Base-by-base conservation (phyloP, 345 rosid genomes). In the Camelina hispida region DNA sequence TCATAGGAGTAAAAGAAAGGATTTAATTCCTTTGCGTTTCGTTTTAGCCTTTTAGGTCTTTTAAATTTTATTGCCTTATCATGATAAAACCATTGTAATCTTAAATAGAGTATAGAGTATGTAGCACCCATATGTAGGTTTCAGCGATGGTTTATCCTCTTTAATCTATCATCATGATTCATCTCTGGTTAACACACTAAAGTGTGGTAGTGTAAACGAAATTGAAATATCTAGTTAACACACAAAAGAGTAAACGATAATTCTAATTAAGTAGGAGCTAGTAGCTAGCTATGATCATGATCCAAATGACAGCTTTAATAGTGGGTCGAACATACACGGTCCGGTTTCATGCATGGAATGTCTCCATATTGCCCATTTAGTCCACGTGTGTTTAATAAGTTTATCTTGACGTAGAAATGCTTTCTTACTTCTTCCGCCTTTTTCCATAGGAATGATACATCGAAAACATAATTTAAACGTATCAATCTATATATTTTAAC, bases 301-400 rank as follows among this genome's bases (percentile, higher is more conserved):
- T 54, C 59, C 59, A 68, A 69, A 52, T 50, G 79, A 68, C 79
- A 75, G 73, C 55, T 75, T 59, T 67, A 75, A 54, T 51, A 75
- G 60, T 51, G 56, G 63, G 74, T 76, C 74, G 62, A 76, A 61
- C 74, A 76, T 68, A 68, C 30, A 42, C 28, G 59, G 75, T 69
- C 59, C 60, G 80, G 80, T 34, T 54, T 44, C 75, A 54, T 76
- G 75, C 75, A 76, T 62, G 63, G 56, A 6, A 15, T 62, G 58
- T 67, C 73, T 67, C 44, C 53, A 67, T 59, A 51, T 60, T 40
- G 18, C 63, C 63, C 47, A 52, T 50, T 66, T 60, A 30, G 22
- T 50, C 62, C 71, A 76, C 75, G 75, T 76, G 75, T 46, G 65
- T 61, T 61, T 43, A 44, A 40, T 23, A 62, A 47, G 16, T 10